These are phyloP conservation scores for Pholiota adiposa DNA, from an alignment of 1,284 basidiomycete genomes.

Conservation along the genomic window DNA sequence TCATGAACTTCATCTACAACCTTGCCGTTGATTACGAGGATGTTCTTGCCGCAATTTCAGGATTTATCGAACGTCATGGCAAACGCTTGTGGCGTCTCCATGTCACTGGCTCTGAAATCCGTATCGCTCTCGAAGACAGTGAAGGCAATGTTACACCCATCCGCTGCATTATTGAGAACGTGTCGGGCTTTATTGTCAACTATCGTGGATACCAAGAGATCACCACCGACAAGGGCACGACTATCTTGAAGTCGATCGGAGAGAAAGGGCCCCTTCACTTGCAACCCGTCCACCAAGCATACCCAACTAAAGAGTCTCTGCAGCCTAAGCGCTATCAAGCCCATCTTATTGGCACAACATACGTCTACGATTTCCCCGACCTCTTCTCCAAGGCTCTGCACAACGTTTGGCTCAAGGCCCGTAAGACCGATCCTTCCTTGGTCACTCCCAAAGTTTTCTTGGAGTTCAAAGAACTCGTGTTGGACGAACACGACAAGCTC, in stretches of 20 bases:
- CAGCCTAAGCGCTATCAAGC: slow-evolving; percentile 99
- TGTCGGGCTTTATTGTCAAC: slow-evolving; percentile 98
- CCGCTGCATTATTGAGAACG: slow-evolving; percentile 97
- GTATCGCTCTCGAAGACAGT: slow-evolving; percentile 91
- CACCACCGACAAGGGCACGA: slow-evolving; percentile 91
- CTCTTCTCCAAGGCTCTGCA: slow-evolving; percentile 97
- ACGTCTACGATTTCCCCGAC: slow-evolving; percentile 99
- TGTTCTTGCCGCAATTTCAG: slow-evolving; percentile 93
- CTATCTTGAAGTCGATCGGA: slow-evolving; percentile 95
- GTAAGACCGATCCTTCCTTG: slow-evolving; percentile 67
- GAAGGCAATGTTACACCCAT: slow-evolving; percentile 95
- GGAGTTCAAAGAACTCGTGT: slow-evolving; percentile 87
- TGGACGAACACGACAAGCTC: slow-evolving; percentile 92
- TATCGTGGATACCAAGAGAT: slow-evolving; percentile 99
- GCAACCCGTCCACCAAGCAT: slow-evolving; percentile 90
- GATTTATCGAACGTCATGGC: slow-evolving; percentile 98
- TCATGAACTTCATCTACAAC: slow-evolving; percentile 98
- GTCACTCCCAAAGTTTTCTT: slow-evolving; percentile 80
- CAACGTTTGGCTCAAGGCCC: slow-evolving; percentile 87
- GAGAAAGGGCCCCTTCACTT: slow-evolving; percentile 93
- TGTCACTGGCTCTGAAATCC: slow-evolving; percentile 97
- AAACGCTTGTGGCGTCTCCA: slow-evolving; percentile 98
- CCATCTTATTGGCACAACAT: slow-evolving; percentile 98
- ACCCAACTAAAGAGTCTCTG: slow-evolving; percentile 98
- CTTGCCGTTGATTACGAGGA: slow-evolving; percentile 96